Evolutionary conservation across 202 grass and related monocot species (phyloP).

Genomic region (Schoenoplectus tabernaemontani): DNA sequence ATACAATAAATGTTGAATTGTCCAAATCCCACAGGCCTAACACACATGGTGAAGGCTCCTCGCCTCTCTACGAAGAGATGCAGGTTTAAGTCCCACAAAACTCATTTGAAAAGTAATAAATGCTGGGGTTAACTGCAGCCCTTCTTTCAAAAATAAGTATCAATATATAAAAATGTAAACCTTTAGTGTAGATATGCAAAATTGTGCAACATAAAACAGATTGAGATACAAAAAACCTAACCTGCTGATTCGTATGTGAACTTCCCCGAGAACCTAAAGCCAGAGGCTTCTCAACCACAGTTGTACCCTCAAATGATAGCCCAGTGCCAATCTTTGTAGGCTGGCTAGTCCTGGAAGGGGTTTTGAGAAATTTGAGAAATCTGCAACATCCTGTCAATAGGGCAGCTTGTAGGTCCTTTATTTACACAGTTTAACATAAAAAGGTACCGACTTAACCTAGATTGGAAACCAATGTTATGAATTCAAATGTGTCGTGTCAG

Average conservation of each 20-base stretch:
- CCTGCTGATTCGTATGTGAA: conserved; percentile 70
- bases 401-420: not conserved
- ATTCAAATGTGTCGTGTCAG: too few relatives aligned
- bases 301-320: conserved; percentile 40
- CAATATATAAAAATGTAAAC: too few relatives aligned
- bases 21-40: not conserved
- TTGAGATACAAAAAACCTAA: conserved; percentile 30
- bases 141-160: too few relatives aligned
- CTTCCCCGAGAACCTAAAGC: conserved; percentile 59
- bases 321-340: conserved; percentile 25
- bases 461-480: not conserved
- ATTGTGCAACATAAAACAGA: conserved; percentile 22
- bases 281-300: conserved; percentile 36
- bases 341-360: conserved; percentile 51
- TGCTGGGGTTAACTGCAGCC: too few relatives aligned
- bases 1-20: not conserved
- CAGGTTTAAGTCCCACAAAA: not conserved
- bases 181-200: not conserved
- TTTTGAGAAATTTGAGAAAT: conserved; percentile 4
- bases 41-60: not conserved
- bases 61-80: not conserved
- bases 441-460: not conserved
- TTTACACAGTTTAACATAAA: conserved; percentile 1
- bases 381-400: not conserved
- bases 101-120: not conserved